These are phyloP conservation scores for Paraphoma sp. DNA, from an alignment of 2,329 filamentous ascomycete species.

Conservation along the genomic window DNA sequence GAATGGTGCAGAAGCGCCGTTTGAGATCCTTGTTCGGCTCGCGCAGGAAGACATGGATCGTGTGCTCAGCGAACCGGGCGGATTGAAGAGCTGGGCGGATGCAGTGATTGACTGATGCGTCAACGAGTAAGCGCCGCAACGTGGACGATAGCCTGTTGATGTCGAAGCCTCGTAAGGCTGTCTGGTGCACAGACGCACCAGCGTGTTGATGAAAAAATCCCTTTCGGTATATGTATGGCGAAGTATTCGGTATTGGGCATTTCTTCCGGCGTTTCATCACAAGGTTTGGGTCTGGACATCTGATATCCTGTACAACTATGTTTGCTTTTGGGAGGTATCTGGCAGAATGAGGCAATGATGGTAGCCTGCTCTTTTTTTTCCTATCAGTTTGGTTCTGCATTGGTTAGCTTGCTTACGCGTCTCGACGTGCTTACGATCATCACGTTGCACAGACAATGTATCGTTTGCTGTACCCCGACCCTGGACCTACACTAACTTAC, in stretches of 20 bases:
- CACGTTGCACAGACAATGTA: neutral
- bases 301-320: constrained; percentile 47
- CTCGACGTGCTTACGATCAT: neutral
- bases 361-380: neutral
- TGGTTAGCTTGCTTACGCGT: constrained; percentile 2
- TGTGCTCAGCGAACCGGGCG: constrained; percentile 35
- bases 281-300: constrained; percentile 30
- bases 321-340: constrained; percentile 11
- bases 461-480: neutral
- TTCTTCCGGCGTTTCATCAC: constrained; percentile 22
- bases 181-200: constrained; percentile 19
- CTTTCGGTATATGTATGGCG: constrained; percentile 5
- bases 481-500: neutral
- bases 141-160: constrained; percentile 6
- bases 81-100: constrained; percentile 37
- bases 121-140: neutral
- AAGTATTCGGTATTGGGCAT: constrained; percentile 25
- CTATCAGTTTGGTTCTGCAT: neutral
- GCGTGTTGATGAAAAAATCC: constrained; percentile 16
- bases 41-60: constrained; percentile 43
- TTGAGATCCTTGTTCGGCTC: constrained; percentile 43
- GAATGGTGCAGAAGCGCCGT: constrained; percentile 37
- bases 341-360: constrained; percentile 1
- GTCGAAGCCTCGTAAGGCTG: constrained; percentile 10
- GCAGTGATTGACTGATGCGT: constrained; percentile 31